Evolutionary conservation across 2,329 filamentous ascomycete genomes (phyloP).

Genomic region (Alternaria conjuncta): DNA sequence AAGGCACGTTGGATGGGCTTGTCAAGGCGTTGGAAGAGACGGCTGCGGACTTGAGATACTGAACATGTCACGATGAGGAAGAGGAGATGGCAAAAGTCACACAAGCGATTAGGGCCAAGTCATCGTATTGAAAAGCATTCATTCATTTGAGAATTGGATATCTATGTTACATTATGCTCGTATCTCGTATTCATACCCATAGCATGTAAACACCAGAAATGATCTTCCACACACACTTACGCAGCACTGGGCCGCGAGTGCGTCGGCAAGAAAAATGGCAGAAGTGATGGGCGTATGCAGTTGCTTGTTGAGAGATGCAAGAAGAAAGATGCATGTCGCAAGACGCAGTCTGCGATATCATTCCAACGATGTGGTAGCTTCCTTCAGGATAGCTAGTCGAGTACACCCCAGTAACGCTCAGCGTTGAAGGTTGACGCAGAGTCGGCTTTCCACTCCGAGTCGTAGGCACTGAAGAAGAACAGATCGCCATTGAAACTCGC

Average conservation of each 20-base stretch:
- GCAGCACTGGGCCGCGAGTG: conserved; percentile 22
- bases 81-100: background rate
- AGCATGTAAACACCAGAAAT: conserved; percentile 35
- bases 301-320: conserved; percentile 10
- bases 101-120: too few relatives aligned
- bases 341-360: background rate
- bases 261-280: conserved; percentile 18
- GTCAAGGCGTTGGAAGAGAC: conserved; percentile 63
- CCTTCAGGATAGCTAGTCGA: conserved; percentile 17
- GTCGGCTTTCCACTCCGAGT: conserved; percentile 79
- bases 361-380: background rate
- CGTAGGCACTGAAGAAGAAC: conserved; percentile 79
- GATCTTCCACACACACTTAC: conserved; percentile 15
- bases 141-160: conserved; percentile 31
- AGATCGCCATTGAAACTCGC: conserved; percentile 64
- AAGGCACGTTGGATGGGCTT: conserved; percentile 35
- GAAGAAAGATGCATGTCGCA: background rate
- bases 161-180: conserved; percentile 39
- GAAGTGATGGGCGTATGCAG: conserved; percentile 18
- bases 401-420: conserved; percentile 76
- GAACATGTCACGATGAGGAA: background rate
- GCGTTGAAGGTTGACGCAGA: conserved; percentile 68
- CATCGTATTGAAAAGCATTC: background rate
- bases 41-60: conserved; percentile 44
- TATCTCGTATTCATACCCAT: conserved; percentile 3